Evolutionary conservation across 1,284 basidiomycete species (phyloP).

Genomic region (Ganoderma meredithae): DNA sequence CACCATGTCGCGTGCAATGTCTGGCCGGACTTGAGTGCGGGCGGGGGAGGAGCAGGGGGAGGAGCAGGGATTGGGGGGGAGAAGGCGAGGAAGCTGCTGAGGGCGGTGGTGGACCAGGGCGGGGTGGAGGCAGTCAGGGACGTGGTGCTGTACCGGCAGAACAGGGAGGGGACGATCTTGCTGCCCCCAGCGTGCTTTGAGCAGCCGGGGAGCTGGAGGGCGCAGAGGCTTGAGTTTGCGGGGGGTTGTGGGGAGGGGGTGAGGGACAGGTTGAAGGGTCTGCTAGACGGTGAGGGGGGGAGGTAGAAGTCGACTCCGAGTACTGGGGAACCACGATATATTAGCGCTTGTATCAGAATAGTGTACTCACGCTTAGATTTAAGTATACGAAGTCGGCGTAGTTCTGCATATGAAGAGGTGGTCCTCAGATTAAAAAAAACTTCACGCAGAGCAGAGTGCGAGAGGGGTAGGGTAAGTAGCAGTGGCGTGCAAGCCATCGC

Average conservation of each 20-base stretch:
- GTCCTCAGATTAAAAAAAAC: too few relatives aligned
- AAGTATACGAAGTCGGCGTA: constrained; percentile 52
- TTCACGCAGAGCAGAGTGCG: too few relatives aligned
- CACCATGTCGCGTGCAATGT: constrained; percentile 84
- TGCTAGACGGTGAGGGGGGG: constrained; percentile 28
- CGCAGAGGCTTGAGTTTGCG: constrained; percentile 38
- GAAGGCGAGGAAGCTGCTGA: constrained; percentile 57
- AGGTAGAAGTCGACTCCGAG: constrained; percentile 1
- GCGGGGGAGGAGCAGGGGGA: constrained; percentile 6
- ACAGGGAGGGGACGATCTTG: constrained; percentile 36
- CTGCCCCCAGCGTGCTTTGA: constrained; percentile 52
- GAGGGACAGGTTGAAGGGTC: constrained; percentile 34
- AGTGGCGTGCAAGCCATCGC: constrained; percentile 21
- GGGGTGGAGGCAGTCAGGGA: constrained; percentile 55
- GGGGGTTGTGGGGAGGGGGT: constrained; percentile 29
- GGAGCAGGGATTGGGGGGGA: constrained; percentile 41
- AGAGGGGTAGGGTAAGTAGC: constrained; percentile 66
- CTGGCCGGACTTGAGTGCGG: constrained; percentile 66
- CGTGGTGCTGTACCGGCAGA: constrained; percentile 60
- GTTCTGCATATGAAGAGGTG: constrained; percentile 66
- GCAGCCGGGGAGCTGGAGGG: constrained; percentile 37
- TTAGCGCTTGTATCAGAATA: background rate
- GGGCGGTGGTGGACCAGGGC: constrained; percentile 59
- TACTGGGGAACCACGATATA: background rate
- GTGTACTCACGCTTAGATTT: constrained; percentile 64